Evolutionary conservation across 495 filamentous ascomycete genomes (phyloP).

Genomic region (Penicillium riverlandense): DNA sequence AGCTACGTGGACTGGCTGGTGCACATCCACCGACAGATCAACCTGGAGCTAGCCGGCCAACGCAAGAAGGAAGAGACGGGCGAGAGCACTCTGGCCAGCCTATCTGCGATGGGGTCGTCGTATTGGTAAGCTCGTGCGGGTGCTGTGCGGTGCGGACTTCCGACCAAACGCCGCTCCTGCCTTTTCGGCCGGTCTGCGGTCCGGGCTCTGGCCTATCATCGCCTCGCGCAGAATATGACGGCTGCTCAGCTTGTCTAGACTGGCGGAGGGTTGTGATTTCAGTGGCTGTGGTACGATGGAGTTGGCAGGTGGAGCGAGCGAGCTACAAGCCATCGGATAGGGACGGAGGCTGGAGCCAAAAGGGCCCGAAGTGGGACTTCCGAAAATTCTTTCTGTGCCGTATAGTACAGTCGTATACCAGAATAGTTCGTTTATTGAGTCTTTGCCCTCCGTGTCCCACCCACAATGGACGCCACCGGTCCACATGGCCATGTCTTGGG

Average conservation of each 20-base stretch:
- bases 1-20: conserved; percentile 99
- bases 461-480: not conserved
- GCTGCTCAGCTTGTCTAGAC: not conserved
- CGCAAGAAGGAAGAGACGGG: conserved; percentile 63
- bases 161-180: too few relatives aligned
- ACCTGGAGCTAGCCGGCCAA: conserved; percentile 77
- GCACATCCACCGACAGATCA: conserved; percentile 85
- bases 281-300: not conserved
- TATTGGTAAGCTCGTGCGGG: conserved; percentile 52
- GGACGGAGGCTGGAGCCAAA: not conserved
- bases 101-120: conserved; percentile 63
- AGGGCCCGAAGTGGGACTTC: not conserved
- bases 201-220: too few relatives aligned
- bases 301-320: not conserved
- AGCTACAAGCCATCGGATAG: too few relatives aligned
- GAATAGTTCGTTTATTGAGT: not conserved
- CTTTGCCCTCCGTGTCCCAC: not conserved
- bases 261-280: not conserved
- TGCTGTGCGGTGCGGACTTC: too few relatives aligned
- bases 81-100: conserved; percentile 48
- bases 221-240: too few relatives aligned
- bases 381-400: not conserved
- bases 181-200: too few relatives aligned
- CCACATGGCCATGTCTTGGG: not conserved
- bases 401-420: not conserved